A percentile compares a stretch with the other conserved stretches of the same genome.
These are phyloP conservation scores for Tagetes patula DNA, from an alignment of 129 eudicot species.

Conservation along the genomic window DNA sequence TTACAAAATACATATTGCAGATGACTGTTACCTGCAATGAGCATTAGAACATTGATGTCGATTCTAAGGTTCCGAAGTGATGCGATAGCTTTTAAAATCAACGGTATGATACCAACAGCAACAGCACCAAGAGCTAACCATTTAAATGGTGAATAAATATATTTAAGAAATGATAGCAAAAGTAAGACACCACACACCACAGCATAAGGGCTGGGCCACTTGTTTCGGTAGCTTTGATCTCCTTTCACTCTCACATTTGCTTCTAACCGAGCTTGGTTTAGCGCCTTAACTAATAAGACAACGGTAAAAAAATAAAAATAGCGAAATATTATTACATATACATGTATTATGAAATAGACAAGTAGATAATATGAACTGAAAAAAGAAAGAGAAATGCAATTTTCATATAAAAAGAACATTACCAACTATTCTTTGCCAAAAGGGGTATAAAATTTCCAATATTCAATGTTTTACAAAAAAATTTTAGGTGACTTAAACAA, in stretches of 20 bases:
- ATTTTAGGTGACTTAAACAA: no score
- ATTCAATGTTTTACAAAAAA: no score
- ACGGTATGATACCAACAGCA: conserved; percentile 55
- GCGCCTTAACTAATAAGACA: conserved; percentile 50
- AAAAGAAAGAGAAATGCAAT: not conserved
- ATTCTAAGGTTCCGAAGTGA: conserved; percentile 47
- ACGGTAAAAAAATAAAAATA: not conserved
- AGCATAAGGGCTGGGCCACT: conserved; percentile 80
- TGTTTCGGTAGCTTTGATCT: conserved; percentile 45
- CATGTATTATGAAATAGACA: not conserved
- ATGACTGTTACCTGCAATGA: conserved; percentile 59
- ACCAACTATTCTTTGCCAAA: not conserved
- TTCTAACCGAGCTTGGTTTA: conserved; percentile 76
- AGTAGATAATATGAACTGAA: not conserved
- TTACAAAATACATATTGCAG: not conserved
- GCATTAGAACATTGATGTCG: conserved; percentile 69
- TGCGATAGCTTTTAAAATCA: conserved; percentile 47
- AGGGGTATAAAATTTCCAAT: not conserved
- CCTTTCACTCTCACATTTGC: conserved; percentile 61
- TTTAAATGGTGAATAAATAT: conserved; percentile 50
- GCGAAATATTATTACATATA: not conserved
- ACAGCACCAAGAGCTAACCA: conserved; percentile 78
- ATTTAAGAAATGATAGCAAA: conserved; percentile 54
- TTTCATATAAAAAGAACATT: not conserved
- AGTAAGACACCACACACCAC: conserved; percentile 53